phyloP scores from a whole-genome alignment of 345 rosid genomes.

The Diplotaxis tenuifolia region DNA sequence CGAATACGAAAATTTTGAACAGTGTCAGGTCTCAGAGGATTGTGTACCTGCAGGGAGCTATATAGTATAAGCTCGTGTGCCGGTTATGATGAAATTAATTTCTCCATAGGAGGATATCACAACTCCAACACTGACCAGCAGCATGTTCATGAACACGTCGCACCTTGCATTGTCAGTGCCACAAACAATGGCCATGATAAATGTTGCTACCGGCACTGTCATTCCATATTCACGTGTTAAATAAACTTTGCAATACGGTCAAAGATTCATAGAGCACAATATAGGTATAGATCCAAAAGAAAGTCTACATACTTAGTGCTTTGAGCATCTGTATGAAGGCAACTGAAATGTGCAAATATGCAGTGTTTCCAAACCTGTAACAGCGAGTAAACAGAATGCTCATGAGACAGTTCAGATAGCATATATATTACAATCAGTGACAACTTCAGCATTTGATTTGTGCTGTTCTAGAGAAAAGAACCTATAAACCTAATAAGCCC shows the following conservation, averaged over 20 bases:
- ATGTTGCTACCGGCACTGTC: constrained; percentile 98
- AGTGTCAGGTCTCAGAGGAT: background rate
- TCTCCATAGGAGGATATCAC: constrained; percentile 94
- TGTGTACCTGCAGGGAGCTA: constrained; percentile 95
- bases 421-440: background rate
- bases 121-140: constrained; percentile 96
- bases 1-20: background rate
- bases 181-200: constrained; percentile 76
- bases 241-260: background rate
- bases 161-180: constrained; percentile 93
- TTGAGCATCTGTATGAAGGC: constrained; percentile 98
- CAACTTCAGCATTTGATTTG: background rate
- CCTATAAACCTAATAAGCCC: background rate
- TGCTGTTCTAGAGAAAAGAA: background rate
- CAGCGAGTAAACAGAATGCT: constrained; percentile 14
- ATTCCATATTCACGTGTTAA: constrained; percentile 31
- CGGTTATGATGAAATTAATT: constrained; percentile 83
- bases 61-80: constrained; percentile 97
- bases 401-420: constrained; percentile 4
- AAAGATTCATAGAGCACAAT: background rate
- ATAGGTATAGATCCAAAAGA: constrained; percentile 1
- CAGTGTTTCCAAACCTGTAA: constrained; percentile 87
- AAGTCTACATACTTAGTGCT: constrained; percentile 73
- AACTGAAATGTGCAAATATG: constrained; percentile 80
- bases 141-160: constrained; percentile 85